Conservation (phyloP, 1,284 basidiomycete genomes). For the Austroboletus niveus region DNA sequence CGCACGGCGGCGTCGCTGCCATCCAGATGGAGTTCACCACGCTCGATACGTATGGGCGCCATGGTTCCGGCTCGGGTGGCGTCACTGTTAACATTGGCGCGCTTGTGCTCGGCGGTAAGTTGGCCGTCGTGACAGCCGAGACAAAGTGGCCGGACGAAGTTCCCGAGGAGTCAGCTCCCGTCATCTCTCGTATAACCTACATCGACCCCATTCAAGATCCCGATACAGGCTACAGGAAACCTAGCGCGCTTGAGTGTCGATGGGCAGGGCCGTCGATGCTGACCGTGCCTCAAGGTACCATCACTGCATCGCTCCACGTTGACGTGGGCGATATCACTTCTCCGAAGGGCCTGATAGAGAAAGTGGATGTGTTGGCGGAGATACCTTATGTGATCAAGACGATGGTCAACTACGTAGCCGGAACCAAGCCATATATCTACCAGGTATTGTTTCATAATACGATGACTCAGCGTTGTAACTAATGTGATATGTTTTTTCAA, state of each 20-base stretch:
- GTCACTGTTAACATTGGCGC: constrained; percentile 85
- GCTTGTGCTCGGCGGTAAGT: constrained; percentile 75
- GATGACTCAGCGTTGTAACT: background rate
- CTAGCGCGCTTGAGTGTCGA: constrained; percentile 67
- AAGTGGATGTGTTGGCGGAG: constrained; percentile 95
- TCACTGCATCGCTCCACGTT: constrained; percentile 55
- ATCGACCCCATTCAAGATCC: constrained; percentile 58
- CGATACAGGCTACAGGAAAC: constrained; percentile 83
- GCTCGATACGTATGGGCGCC: constrained; percentile 68
- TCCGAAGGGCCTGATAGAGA: constrained; percentile 86
- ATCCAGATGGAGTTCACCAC: constrained; percentile 98
- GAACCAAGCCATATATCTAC: constrained; percentile 92
- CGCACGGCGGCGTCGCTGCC: constrained; percentile 76
- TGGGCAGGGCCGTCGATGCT: constrained; percentile 76
- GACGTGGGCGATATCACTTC: constrained; percentile 54
- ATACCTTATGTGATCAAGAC: constrained; percentile 91
- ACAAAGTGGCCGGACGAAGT: constrained; percentile 65
- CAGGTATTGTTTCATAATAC: constrained; percentile 49
- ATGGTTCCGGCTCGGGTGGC: constrained; percentile 75
- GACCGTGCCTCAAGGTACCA: constrained; percentile 48
- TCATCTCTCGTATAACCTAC: constrained; percentile 72
- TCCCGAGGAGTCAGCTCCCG: constrained; percentile 41
- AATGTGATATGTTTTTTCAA: constrained; percentile 32
- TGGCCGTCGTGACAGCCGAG: constrained; percentile 71
- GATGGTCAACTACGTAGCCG: constrained; percentile 87